These are phyloP conservation scores for Daldinia concentrica DNA, from an alignment of 495 filamentous ascomycete genomes.

Conservation along the genomic window DNA sequence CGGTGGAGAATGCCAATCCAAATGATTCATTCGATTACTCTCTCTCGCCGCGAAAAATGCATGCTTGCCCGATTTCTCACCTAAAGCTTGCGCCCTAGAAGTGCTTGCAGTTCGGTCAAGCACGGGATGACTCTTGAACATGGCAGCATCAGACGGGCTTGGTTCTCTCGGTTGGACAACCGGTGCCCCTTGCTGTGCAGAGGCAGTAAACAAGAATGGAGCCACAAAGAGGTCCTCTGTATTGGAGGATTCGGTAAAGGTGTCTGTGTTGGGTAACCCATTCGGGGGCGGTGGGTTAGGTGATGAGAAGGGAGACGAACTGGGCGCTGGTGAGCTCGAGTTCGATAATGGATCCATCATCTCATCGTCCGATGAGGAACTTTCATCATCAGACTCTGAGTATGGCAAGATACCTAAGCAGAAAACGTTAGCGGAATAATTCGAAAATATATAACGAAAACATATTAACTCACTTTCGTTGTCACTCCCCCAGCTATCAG, in stretches of 20 bases:
- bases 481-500: slow-evolving; percentile 13
- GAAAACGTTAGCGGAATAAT: background rate
- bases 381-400: slow-evolving; percentile 15
- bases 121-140: slow-evolving; percentile 48
- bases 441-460: background rate
- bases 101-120: slow-evolving; percentile 6
- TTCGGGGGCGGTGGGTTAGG: slow-evolving; percentile 21
- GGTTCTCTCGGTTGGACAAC: slow-evolving; percentile 39
- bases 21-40: slow-evolving; percentile 39
- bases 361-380: slow-evolving; percentile 36
- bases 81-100: slow-evolving; percentile 41
- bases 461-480: slow-evolving; percentile 10
- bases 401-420: slow-evolving; percentile 7
- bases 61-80: slow-evolving; percentile 49
- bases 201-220: slow-evolving; percentile 22
- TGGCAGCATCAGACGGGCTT: slow-evolving; percentile 57
- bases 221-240: slow-evolving; percentile 12
- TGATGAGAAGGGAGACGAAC: slow-evolving; percentile 32
- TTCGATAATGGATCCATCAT: slow-evolving; percentile 28
- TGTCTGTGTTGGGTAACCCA: slow-evolving; percentile 47
- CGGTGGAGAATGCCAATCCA: slow-evolving; percentile 11
- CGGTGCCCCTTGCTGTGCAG: slow-evolving; percentile 1
- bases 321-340: slow-evolving; percentile 45
- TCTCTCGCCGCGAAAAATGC: slow-evolving; percentile 55
- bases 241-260: slow-evolving; percentile 55